A percentile compares a stretch with the other conserved stretches of the same genome.
Evolutionary conservation across 192 early-diverging fungal genomes (phyloP).

Genomic region (Gamsiella multidivaricata): DNA sequence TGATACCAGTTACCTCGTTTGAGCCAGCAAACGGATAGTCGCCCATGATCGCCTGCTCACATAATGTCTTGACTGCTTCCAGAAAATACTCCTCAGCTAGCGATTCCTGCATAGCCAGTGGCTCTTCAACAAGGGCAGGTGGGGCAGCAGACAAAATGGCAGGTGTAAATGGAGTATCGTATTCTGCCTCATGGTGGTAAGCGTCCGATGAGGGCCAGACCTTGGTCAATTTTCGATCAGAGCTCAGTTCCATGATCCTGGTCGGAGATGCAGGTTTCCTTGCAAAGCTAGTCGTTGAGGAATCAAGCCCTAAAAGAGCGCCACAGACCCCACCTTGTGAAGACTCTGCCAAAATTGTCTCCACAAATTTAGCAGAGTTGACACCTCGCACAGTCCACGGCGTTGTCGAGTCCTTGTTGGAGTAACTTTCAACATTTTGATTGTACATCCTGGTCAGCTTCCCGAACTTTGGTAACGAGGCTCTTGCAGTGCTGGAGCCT

Average conservation of each 20-base stretch:
- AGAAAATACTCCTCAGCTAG: slow-evolving; percentile 43
- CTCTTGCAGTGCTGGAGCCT: neutral
- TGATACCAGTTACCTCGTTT: slow-evolving; percentile 56
- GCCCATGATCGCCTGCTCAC: slow-evolving; percentile 61
- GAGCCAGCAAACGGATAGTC: slow-evolving; percentile 65
- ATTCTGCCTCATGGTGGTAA: slow-evolving; percentile 39
- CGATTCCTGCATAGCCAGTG: slow-evolving; percentile 15
- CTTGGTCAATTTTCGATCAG: neutral
- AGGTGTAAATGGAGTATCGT: slow-evolving; percentile 45
- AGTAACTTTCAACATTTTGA: neutral
- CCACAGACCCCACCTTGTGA: neutral
- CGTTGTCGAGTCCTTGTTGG: neutral
- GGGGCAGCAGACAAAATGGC: slow-evolving; percentile 34
- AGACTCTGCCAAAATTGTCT: slow-evolving; percentile 13
- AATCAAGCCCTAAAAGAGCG: neutral
- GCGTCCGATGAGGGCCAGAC: slow-evolving; percentile 13
- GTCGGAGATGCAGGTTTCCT: neutral
- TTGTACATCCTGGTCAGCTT: slow-evolving; percentile 1
- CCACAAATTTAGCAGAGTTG: slow-evolving; percentile 43
- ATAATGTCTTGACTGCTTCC: slow-evolving; percentile 57
- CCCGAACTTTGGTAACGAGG: neutral
- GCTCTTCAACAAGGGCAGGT: slow-evolving; percentile 36
- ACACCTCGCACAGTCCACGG: slow-evolving; percentile 21
- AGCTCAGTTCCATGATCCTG: neutral
- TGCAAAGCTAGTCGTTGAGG: neutral